A percentile compares a stretch with the other conserved stretches of the same genome.
These are phyloP conservation scores for Petunia hybrid DNA, from an alignment of 305 asterid genomes.

Conservation along the genomic window DNA sequence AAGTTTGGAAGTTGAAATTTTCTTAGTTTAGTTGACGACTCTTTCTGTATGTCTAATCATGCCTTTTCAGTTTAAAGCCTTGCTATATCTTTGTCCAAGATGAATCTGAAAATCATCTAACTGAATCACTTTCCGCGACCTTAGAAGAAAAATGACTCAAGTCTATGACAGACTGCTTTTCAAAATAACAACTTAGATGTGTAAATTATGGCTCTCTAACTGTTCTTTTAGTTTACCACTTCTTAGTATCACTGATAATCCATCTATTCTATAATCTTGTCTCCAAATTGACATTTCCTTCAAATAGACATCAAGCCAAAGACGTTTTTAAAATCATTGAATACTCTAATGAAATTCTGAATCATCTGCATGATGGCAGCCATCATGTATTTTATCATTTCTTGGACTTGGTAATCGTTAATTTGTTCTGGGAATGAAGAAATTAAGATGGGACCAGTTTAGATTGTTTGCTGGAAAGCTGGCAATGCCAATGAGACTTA, in stretches of 20 bases:
- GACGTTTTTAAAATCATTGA: not conserved
- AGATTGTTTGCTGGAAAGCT: no score
- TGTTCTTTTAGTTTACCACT: not conserved
- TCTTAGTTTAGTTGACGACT: not conserved
- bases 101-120: not conserved
- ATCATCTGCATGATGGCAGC: not conserved
- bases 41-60: not conserved
- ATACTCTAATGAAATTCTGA: not conserved
- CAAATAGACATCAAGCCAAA: not conserved
- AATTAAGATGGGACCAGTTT: no score
- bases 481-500: no score
- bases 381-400: not conserved
- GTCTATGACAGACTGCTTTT: not conserved
- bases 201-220: not conserved
- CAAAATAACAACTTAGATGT: not conserved
- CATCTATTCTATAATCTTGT: not conserved
- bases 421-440: no score
- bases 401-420: no score
- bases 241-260: not conserved
- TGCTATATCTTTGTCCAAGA: not conserved
- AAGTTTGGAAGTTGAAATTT: slow-evolving; percentile 9
- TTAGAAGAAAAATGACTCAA: not conserved
- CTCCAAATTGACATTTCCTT: not conserved
- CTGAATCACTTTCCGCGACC: not conserved
- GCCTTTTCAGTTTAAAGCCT: not conserved